Percentiles rank a stretch among this genome's conserved stretches.
Conservation (phyloP, 441 rosid species). For the Gossypium gossypioides region DNA sequence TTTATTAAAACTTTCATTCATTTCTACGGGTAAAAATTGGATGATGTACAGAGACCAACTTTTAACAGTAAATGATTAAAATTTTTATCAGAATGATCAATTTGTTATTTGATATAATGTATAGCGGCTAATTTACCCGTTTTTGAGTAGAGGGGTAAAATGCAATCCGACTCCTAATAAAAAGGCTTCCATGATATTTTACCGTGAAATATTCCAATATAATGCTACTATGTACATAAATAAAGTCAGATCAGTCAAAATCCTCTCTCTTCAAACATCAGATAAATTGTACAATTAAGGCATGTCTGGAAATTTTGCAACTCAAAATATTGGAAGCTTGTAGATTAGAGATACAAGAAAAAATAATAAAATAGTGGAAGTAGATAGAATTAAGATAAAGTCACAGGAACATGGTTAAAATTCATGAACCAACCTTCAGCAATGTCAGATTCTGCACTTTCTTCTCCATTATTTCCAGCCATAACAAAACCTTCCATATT, state of each 20-base stretch:
- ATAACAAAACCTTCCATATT: conserved; percentile 28
- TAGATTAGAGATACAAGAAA: background rate
- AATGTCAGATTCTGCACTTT: conserved; percentile 27
- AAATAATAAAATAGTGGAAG: background rate
- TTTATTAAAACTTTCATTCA: too few species aligned
- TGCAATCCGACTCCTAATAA: background rate
- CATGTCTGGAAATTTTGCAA: background rate
- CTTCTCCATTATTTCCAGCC: conserved; percentile 26
- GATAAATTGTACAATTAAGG: background rate
- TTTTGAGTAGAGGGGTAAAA: background rate
- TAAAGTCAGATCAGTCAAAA: background rate
- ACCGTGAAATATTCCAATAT: background rate
- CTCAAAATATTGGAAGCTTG: background rate
- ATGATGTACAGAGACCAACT: background rate
- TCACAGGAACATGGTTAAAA: background rate
- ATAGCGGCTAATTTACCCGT: background rate
- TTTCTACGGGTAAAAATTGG: too few species aligned
- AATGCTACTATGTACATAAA: background rate
- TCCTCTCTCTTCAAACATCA: background rate
- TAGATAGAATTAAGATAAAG: conserved; percentile 5
- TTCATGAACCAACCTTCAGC: conserved; percentile 29
- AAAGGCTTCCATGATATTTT: background rate
- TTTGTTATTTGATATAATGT: background rate
- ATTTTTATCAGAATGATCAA: background rate
- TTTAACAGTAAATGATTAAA: background rate